Evolutionary conservation across 164 flowering plant genomes (phyloP), one percentile per base, ranked within the genome.

Genomic region (Amborella trichopoda): DNA sequence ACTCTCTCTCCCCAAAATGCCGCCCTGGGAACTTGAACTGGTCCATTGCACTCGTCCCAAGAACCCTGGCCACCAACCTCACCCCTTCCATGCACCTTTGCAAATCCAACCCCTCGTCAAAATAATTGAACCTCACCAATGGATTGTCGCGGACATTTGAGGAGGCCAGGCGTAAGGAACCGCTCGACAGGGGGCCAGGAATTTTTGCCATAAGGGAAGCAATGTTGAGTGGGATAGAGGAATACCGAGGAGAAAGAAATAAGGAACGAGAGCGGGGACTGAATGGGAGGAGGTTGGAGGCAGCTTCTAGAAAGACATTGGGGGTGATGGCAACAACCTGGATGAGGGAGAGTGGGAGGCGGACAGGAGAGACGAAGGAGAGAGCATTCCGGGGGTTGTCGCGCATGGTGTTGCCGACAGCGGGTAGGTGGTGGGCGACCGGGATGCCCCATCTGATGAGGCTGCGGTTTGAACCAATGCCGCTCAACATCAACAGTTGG

Each of bases 291-390:
- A 75, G 44, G 8, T 66, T 53, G 45, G 67, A 78, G 1, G 95
- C 82, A 3, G 94, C 78, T 9, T 94, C 83, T 53, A 83, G 94
- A 0, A 91, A 26, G 47, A 66, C 87, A 37, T 67, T 51, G 4
- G 94, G 94, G 0, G 56, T 38, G 20, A 90, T 90, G 21, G 95
- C 98, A 25, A 83, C 98, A 2, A 78, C 81, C 55, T 90, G 89
- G 17, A 83, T 86, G 37, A 90, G 69, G 4, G 90, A 77, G 20
- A 69, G 76, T 22, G 76, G 76, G 26, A 86, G 25, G 1, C 89
- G 93, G 17, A 61, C 9, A 3, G 91, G 69, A 0, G 89, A 71
- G 20, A 80, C 54, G 43, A 90, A 55, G 2, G 91, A 79, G 48
- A 90, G 71, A 0, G 83, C 77, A 49, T 77, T 81, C 14, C 84